These are phyloP conservation scores for Phialophora macrospora DNA, from an alignment of 2,329 filamentous ascomycete genomes.

Conservation along the genomic window DNA sequence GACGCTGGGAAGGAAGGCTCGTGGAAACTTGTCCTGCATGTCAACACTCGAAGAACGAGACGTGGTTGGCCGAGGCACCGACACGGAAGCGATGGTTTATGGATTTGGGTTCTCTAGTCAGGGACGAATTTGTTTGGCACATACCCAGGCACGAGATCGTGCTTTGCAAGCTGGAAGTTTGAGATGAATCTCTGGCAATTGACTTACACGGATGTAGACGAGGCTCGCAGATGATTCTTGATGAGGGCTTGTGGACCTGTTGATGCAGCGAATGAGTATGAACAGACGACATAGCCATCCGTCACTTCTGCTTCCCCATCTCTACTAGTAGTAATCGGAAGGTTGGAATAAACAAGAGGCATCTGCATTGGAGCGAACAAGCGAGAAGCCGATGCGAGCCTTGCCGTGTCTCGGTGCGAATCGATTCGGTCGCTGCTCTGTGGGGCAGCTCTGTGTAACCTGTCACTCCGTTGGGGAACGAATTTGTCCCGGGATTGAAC, in stretches of 20 bases:
- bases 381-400: slow-evolving; percentile 25
- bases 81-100: slow-evolving; percentile 17
- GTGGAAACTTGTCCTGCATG: slow-evolving; percentile 1
- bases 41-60: slow-evolving; percentile 8
- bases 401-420: slow-evolving; percentile 9
- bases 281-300: not conserved
- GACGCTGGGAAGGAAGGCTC: not conserved
- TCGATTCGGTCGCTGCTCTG: slow-evolving; percentile 12
- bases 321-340: not conserved
- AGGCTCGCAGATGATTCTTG: not conserved
- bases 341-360: slow-evolving; percentile 11
- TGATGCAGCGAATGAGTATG: slow-evolving; percentile 12
- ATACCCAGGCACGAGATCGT: slow-evolving; percentile 26
- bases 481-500: not conserved
- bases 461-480: not conserved
- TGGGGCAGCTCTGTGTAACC: slow-evolving; percentile 11
- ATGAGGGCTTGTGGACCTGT: slow-evolving; percentile 4
- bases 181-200: slow-evolving; percentile 22
- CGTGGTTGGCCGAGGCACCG: slow-evolving; percentile 2
- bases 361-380: slow-evolving; percentile 17
- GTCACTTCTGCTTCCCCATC: not conserved
- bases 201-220: slow-evolving; percentile 19
- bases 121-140: slow-evolving; percentile 26
- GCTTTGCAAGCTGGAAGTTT: slow-evolving; percentile 16
- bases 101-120: slow-evolving; percentile 19